Evolutionary conservation across 1,139 yeast species (phyloP), one percentile per base, ranked within the genome.

Genomic region (Yamadazyma spencermartinsiae): DNA sequence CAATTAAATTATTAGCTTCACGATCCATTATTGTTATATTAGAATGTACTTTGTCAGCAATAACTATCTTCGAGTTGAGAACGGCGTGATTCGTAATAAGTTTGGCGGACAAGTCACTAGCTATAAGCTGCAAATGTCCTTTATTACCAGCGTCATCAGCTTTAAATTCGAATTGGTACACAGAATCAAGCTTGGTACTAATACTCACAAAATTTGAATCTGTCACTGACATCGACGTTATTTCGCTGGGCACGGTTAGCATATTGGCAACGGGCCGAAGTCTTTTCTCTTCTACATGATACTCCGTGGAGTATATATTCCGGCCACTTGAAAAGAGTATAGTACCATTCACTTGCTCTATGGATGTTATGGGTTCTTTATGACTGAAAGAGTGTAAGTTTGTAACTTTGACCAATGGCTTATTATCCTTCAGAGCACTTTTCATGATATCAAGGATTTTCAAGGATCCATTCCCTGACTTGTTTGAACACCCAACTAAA

Each of bases 41-140:
- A 2, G 76, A 68, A 39, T 69, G 72, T 2, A 63, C 50, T 41
- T 69, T 72, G 43, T 76, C 80, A 2, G 76, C 69, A 0, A 63
- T 62, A 3, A 72, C 51, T 1, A 69, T 53, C 10, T 56, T 51
- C 1, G 51, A 44, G 2, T 54, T 55, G 9, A 63, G 42, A 8
- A 56, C 47, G 2, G 70, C 56, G 31, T 66, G 71, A 40, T 68
- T 72, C n/a, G 72, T 61, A 19, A 69, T 55, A 17, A 64, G 55
- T 20, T 72, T 65, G 1, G 71, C 60, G 3, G 60, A 46, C 0
- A 69, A 62, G 43, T 74, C 79, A 35, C 59, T 61, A 8, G 61
- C 56, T 1, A 50, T 24, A 27, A 56, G 45, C 19, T 39, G 40
- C 20, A 56, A 36, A 4, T 18, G 25, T n/a, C 44, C 50, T 10